Percentiles rank a stretch among this genome's conserved stretches.
Evolutionary conservation across 2,329 filamentous ascomycete species (phyloP).

Genomic region (Exophiala viscosa): DNA sequence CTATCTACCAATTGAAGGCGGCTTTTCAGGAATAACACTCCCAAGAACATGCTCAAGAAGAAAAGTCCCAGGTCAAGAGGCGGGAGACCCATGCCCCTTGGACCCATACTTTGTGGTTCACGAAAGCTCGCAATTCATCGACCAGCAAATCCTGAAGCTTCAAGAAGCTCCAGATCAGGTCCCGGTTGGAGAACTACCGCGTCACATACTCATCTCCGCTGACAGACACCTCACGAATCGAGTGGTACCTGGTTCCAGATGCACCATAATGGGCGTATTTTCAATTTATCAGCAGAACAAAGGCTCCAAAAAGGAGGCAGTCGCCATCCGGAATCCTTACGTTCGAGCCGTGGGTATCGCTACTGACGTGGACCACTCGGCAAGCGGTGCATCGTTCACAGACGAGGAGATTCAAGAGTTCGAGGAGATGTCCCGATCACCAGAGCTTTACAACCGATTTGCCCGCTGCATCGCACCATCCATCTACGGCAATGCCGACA

Average conservation of each 20-base stretch:
- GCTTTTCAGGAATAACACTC: constrained; percentile 81
- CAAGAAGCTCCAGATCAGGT: constrained; percentile 98
- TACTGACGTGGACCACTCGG: constrained; percentile 82
- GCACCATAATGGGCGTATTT: constrained; percentile 94
- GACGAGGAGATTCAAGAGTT: constrained; percentile 99
- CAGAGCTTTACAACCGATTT: constrained; percentile 89
- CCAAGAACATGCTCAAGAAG: constrained; percentile 71
- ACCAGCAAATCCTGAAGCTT: constrained; percentile 96
- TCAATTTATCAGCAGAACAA: constrained; percentile 91
- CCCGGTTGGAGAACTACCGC: constrained; percentile 88
- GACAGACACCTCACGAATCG: constrained; percentile 93
- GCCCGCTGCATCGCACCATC: constrained; percentile 91
- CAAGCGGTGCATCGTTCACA: constrained; percentile 79
- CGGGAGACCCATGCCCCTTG: constrained; percentile 72
- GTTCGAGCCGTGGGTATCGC: constrained; percentile 88
- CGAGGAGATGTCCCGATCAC: constrained; percentile 78
- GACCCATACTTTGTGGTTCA: constrained; percentile 96
- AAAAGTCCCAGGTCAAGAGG: constrained; percentile 57
- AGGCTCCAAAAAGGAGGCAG: constrained; percentile 74
- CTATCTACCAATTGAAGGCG: constrained; percentile 69
- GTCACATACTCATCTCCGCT: constrained; percentile 94
- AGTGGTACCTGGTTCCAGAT: constrained; percentile 90
- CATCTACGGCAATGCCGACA: constrained; percentile 92
- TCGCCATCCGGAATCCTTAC: constrained; percentile 94
- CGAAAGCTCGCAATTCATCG: constrained; percentile 90